A percentile compares a stretch with the other conserved stretches of the same genome.
Evolutionary conservation across 2,329 filamentous ascomycete genomes (phyloP).

Genomic region (Trichophyton verrucosum): DNA sequence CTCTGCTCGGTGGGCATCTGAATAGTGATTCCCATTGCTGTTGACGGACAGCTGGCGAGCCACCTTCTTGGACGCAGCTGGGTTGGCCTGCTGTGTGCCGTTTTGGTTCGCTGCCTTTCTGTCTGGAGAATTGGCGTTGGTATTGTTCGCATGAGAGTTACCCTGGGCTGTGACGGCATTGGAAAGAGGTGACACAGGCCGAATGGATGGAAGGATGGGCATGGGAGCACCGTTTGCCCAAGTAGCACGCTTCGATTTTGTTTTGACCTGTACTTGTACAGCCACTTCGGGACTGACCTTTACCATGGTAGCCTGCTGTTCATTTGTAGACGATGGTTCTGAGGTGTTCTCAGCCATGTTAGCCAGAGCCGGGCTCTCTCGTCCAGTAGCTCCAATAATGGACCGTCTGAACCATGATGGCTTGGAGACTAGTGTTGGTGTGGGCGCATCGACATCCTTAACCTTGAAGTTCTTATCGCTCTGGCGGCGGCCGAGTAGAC

Average conservation of each 20-base stretch:
- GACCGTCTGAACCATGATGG: conserved; percentile 97
- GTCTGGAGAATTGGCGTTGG: conserved; percentile 39
- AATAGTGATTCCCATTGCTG: conserved; percentile 85
- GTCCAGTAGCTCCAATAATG: conserved; percentile 57
- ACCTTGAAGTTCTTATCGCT: conserved; percentile 63
- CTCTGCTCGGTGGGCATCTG: conserved; percentile 78
- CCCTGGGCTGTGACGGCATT: conserved; percentile 86
- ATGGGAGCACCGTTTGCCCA: conserved; percentile 91
- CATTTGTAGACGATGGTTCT: conserved; percentile 15
- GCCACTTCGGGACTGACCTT: conserved; percentile 31
- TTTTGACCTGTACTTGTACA: conserved; percentile 8
- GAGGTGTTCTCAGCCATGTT: conserved; percentile 31
- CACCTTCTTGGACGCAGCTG: conserved; percentile 71
- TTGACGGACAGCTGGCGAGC: conserved; percentile 85
- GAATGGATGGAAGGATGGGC: conserved; percentile 87
- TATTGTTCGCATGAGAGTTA: conserved; percentile 38
- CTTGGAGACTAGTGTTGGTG: conserved; percentile 57
- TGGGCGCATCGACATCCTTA: conserved; percentile 50
- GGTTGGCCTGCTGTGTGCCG: conserved; percentile 33
- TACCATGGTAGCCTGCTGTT: conserved; percentile 29
- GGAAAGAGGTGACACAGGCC: conserved; percentile 90
- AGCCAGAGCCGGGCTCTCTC: conserved; percentile 49
- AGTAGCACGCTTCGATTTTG: conserved; percentile 68
- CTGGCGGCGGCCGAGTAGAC: conserved; percentile 76
- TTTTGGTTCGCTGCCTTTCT: conserved; percentile 3